Conservation (phyloP, 2,329 filamentous ascomycete species). For the Colletotrichum sp. region DNA sequence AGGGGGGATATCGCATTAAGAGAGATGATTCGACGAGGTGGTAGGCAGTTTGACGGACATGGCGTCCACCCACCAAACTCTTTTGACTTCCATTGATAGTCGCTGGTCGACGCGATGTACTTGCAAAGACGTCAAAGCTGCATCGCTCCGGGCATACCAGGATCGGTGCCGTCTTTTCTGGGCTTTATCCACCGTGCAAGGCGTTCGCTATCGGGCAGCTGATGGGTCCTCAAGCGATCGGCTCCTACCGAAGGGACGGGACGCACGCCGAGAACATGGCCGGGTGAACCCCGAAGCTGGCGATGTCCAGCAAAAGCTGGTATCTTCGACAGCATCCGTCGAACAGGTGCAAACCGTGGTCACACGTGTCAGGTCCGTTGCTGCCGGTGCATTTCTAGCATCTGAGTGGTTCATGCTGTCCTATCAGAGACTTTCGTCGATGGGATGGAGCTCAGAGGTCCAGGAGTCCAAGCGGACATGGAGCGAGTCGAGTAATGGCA, state of each 20-base stretch:
- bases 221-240: background rate
- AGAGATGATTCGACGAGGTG: background rate
- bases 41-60: background rate
- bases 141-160: background rate
- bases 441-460: background rate
- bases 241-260: background rate
- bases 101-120: background rate
- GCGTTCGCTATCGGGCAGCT: background rate
- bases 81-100: background rate
- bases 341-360: background rate
- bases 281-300: background rate
- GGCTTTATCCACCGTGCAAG: background rate
- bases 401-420: conserved; percentile 8
- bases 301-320: background rate
- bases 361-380: background rate
- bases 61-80: background rate
- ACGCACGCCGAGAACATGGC: background rate
- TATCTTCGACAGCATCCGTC: background rate
- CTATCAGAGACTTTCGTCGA: background rate
- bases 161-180: background rate
- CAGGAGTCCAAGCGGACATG: background rate
- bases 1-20: background rate
- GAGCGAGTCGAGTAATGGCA: background rate
- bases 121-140: background rate
- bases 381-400: background rate